Evolutionary conservation across 768 basidiomycete species (phyloP).

Genomic region (Tulasnella calospora): DNA sequence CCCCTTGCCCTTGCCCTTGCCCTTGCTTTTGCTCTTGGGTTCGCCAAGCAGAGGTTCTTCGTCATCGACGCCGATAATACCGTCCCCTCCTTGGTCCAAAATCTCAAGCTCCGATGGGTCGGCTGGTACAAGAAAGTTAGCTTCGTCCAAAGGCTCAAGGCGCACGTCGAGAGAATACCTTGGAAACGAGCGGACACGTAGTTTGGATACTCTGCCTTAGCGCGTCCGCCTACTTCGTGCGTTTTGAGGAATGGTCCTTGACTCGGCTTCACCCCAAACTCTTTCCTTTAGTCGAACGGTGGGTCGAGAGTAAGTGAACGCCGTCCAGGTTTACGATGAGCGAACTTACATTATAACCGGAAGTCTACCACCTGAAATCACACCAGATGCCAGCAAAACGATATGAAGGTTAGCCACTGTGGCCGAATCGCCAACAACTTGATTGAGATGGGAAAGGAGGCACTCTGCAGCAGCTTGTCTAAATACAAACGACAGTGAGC

Average conservation of each 20-base stretch:
- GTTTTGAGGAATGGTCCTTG: not conserved
- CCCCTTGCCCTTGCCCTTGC: no score
- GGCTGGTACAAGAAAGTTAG: no score
- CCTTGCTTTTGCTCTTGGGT: no score
- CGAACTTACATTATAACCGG: not conserved
- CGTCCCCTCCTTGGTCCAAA: no score
- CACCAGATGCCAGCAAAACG: not conserved
- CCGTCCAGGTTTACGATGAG: not conserved
- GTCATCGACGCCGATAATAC: no score
- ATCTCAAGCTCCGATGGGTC: no score
- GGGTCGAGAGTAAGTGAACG: not conserved
- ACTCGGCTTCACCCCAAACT: not conserved
- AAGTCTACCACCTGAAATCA: not conserved
- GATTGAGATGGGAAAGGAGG: not conserved
- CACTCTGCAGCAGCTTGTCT: not conserved
- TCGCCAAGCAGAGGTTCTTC: no score
- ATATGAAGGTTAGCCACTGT: not conserved
- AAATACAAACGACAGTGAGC: not conserved
- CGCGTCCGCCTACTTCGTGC: not conserved
- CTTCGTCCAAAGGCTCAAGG: no score
- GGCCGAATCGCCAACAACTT: not conserved
- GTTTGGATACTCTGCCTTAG: not conserved
- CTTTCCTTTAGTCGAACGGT: not conserved
- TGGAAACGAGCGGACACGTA: not conserved
- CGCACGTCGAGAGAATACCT: no score